Evolutionary conservation across 345 rosid genomes (phyloP).

Genomic region (Carallia pectinifolia): DNA sequence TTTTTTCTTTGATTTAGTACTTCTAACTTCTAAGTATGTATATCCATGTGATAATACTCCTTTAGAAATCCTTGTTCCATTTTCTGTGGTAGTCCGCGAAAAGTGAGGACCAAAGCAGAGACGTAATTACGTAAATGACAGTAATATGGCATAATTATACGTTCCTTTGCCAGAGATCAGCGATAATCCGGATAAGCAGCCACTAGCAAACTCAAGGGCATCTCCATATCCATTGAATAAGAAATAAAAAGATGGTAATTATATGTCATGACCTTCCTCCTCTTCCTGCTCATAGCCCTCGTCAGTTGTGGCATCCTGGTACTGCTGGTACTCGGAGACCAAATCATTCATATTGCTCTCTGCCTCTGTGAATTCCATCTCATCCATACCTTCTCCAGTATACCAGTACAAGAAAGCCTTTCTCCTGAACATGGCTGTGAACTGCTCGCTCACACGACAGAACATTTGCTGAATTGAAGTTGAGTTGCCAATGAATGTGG

Average conservation of each 20-base stretch:
- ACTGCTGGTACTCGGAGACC: constrained; percentile 53
- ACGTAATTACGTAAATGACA: not conserved
- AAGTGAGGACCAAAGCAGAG: not conserved
- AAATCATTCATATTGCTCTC: constrained; percentile 58
- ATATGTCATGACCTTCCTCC: constrained; percentile 27
- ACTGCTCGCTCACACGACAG: constrained; percentile 45
- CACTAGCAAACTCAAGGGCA: not conserved
- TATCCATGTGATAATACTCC: not conserved
- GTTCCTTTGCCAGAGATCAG: constrained; percentile 26
- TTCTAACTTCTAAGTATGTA: not conserved
- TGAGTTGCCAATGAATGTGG: constrained; percentile 50
- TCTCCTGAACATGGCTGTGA: constrained; percentile 73
- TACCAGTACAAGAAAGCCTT: constrained; percentile 78
- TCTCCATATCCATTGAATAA: not conserved
- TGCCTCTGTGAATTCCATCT: constrained; percentile 70
- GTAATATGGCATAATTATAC: constrained; percentile 14
- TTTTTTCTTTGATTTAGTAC: no score
- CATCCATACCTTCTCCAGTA: constrained; percentile 70
- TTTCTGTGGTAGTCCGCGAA: not conserved
- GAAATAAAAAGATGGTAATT: constrained; percentile 9
- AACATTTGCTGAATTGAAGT: constrained; percentile 56
- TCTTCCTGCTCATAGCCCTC: constrained; percentile 45
- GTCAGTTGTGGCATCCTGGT: constrained; percentile 49
- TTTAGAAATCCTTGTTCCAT: not conserved
- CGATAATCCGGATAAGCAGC: constrained; percentile 5